These are phyloP conservation scores for Microdochium paspali DNA, from an alignment of 2,329 filamentous ascomycete species.

Conservation along the genomic window DNA sequence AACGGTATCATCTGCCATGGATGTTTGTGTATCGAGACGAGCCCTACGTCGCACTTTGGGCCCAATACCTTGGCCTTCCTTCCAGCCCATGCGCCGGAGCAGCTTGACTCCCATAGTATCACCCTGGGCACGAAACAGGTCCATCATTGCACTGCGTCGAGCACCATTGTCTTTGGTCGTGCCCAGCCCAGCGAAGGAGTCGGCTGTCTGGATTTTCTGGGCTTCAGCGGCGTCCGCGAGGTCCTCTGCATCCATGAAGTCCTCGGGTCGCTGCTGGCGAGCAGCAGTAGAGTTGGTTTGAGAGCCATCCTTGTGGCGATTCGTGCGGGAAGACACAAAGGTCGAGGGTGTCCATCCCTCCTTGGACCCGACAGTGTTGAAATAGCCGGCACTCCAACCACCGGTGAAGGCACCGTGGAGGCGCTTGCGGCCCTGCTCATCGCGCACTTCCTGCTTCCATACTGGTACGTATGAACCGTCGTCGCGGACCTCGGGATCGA, in stretches of 20 bases:
- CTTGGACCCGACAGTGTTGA: slow-evolving; percentile 96
- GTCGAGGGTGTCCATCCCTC: slow-evolving; percentile 93
- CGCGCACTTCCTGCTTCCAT: slow-evolving; percentile 98
- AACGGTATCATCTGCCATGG: slow-evolving; percentile 25
- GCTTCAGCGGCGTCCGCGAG: slow-evolving; percentile 76
- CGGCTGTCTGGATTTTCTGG: slow-evolving; percentile 61
- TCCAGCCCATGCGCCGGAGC: slow-evolving; percentile 91
- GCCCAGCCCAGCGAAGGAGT: slow-evolving; percentile 69
- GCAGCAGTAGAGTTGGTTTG: slow-evolving; percentile 1
- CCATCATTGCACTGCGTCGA: slow-evolving; percentile 48
- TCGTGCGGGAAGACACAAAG: slow-evolving; percentile 81
- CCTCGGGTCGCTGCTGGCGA: slow-evolving; percentile 59
- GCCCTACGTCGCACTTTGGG: slow-evolving; percentile 73
- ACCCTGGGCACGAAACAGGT: slow-evolving; percentile 61
- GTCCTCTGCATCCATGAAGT: slow-evolving; percentile 98
- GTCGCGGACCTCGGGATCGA: slow-evolving; percentile 69
- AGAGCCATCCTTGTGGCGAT: slow-evolving; percentile 56
- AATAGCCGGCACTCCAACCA: slow-evolving; percentile 95
- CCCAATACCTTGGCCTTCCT: slow-evolving; percentile 84
- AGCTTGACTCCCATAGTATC: slow-evolving; percentile 84
- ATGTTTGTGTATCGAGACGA: slow-evolving; percentile 46
- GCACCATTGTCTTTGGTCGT: slow-evolving; percentile 46
- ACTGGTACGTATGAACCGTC: slow-evolving; percentile 87
- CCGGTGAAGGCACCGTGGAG: slow-evolving; percentile 95
- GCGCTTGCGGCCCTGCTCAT: slow-evolving; percentile 82